A percentile compares a stretch with the other conserved stretches of the same genome.
Evolutionary conservation across 495 filamentous ascomycete species (phyloP).

Genomic region (Eremomyces bilateralis): DNA sequence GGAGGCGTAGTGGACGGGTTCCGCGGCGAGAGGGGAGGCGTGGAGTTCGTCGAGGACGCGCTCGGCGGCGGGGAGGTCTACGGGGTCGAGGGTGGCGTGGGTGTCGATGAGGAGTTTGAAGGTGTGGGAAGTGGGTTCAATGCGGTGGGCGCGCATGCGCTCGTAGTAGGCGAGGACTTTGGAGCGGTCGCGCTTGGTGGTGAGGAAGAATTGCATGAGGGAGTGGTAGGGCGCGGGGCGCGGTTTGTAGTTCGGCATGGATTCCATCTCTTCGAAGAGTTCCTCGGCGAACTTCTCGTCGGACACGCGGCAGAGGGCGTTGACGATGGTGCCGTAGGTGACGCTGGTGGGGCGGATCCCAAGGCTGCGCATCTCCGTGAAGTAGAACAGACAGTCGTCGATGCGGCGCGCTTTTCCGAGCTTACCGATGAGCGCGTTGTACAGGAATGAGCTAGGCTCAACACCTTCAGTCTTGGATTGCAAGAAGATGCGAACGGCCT

Average conservation of each 20-base stretch:
- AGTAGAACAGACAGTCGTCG: slow-evolving; percentile 94
- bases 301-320: slow-evolving; percentile 87
- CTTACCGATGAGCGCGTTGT: slow-evolving; percentile 96
- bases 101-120: slow-evolving; percentile 96
- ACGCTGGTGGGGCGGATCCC: slow-evolving; percentile 92
- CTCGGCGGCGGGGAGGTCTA: slow-evolving; percentile 82
- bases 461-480: slow-evolving; percentile 86
- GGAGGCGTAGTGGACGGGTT: slow-evolving; percentile 87
- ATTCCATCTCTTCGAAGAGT: slow-evolving; percentile 98
- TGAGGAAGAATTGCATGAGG: slow-evolving; percentile 98
- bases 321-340: slow-evolving; percentile 95
- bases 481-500: slow-evolving; percentile 92
- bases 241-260: slow-evolving; percentile 96
- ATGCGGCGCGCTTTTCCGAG: slow-evolving; percentile 93
- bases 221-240: slow-evolving; percentile 93
- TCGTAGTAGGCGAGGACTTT: slow-evolving; percentile 95
- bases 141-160: slow-evolving; percentile 71
- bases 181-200: slow-evolving; percentile 78
- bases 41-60: slow-evolving; percentile 60
- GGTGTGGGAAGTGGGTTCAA: slow-evolving; percentile 82
- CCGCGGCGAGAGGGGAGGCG: slow-evolving; percentile 47
- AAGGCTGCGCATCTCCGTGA: slow-evolving; percentile 82
- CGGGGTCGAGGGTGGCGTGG: slow-evolving; percentile 78
- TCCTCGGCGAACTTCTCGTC: slow-evolving; percentile 96
- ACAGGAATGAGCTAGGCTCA: slow-evolving; percentile 86